A percentile compares a stretch with the other conserved stretches of the same genome.
Evolutionary conservation across 2,329 filamentous ascomycete species (phyloP).

Genomic region (Epichloe elymi): DNA sequence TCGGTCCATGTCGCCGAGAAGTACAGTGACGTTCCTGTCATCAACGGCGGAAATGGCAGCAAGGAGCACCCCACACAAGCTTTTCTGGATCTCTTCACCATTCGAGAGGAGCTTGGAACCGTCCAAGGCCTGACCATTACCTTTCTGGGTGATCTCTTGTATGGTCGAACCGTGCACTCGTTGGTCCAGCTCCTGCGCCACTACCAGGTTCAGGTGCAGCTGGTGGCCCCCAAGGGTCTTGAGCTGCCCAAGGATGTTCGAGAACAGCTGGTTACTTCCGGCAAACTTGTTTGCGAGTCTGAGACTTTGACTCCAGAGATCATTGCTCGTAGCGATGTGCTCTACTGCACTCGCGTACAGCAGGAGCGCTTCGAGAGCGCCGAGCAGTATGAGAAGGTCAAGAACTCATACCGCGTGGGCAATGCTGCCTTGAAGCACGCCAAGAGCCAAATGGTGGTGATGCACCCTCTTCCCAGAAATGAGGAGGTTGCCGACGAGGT

Average conservation of each 20-base stretch:
- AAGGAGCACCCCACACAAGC: conserved; percentile 96
- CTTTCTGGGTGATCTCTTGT: conserved; percentile 84
- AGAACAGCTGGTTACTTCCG: conserved; percentile 56
- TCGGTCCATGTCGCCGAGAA: conserved; percentile 74
- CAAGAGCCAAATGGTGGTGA: conserved; percentile 84
- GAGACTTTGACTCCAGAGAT: conserved; percentile 77
- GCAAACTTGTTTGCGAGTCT: conserved; percentile 65
- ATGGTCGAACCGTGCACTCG: conserved; percentile 90
- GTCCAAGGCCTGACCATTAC: conserved; percentile 94
- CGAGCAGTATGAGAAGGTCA: conserved; percentile 72
- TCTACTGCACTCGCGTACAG: conserved; percentile 95
- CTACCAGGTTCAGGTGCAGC: conserved; percentile 89
- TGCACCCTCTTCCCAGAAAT: conserved; percentile 92
- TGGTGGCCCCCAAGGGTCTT: conserved; percentile 72
- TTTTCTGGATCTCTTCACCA: conserved; percentile 95
- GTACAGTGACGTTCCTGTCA: conserved; percentile 79
- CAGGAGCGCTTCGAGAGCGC: conserved; percentile 85
- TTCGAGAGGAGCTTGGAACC: conserved; percentile 91
- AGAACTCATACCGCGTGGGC: conserved; percentile 80
- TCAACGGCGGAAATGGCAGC: conserved; percentile 94
- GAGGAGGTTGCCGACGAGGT: conserved; percentile 91
- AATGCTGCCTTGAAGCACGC: conserved; percentile 81
- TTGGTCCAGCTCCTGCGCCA: conserved; percentile 86
- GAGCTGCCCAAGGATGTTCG: conserved; percentile 64
- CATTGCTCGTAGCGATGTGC: conserved; percentile 71